Evolutionary conservation across 805 yeast species (phyloP).

Genomic region (Pichia cabralensis): DNA sequence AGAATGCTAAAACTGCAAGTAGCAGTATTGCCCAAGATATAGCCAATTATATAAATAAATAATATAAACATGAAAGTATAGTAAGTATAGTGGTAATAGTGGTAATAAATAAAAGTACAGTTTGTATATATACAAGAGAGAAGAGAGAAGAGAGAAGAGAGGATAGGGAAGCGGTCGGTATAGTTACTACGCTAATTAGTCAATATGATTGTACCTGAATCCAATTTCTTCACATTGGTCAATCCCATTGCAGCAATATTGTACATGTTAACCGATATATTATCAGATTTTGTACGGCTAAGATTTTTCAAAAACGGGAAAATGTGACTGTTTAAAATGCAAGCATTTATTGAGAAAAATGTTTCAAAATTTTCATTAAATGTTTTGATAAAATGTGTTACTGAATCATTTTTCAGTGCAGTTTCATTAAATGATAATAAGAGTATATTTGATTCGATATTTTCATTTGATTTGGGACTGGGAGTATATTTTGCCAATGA

Average conservation of each 20-base stretch:
- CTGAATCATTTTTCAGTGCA: slow-evolving; percentile 1
- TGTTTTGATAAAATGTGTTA: slow-evolving; percentile 2
- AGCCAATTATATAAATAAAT: slow-evolving; percentile 48
- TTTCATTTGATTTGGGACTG: no score
- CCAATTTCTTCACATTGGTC: slow-evolving; percentile 14
- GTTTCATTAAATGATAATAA: slow-evolving; percentile 6
- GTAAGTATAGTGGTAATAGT: no score
- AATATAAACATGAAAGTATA: no score
- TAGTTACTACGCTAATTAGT: no score
- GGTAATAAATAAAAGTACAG: no score
- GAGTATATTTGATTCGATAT: background rate
- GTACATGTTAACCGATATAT: slow-evolving; percentile 14
- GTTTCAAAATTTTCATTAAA: slow-evolving; percentile 1
- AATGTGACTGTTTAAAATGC: slow-evolving; percentile 16
- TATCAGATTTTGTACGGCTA: slow-evolving; percentile 3
- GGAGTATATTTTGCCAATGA: no score
- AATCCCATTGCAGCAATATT: slow-evolving; percentile 19
- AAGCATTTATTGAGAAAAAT: slow-evolving; percentile 11
- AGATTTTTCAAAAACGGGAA: slow-evolving; percentile 16
- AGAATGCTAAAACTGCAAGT: slow-evolving; percentile 49
- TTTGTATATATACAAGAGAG: no score
- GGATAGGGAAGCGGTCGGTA: no score
- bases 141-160: no score
- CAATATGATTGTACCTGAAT: slow-evolving; percentile 15
- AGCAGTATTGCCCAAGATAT: slow-evolving; percentile 64